Conservation (phyloP, 179 eudicot species). For the Drosera spatulata region DNA sequence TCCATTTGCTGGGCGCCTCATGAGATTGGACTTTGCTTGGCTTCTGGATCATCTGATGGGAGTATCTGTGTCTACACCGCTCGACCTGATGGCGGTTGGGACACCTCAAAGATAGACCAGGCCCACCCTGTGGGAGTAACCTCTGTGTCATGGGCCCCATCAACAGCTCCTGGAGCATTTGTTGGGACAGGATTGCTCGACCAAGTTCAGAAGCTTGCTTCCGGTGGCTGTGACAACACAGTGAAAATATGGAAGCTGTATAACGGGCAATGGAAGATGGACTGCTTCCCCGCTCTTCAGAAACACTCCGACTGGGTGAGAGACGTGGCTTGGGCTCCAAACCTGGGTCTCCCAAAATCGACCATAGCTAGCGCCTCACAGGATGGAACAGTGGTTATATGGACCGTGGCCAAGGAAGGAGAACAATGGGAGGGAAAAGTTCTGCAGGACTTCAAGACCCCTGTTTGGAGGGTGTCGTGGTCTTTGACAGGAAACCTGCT, state of each 20-base stretch:
- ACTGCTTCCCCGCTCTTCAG: slow-evolving; percentile 76
- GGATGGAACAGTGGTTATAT: slow-evolving; percentile 80
- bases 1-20: slow-evolving; percentile 85
- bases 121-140: neutral
- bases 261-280: slow-evolving; percentile 79
- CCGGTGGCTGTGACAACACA: slow-evolving; percentile 15
- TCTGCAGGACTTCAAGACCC: slow-evolving; percentile 59
- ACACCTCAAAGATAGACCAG: slow-evolving; percentile 20
- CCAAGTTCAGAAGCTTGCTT: neutral
- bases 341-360: slow-evolving; percentile 82
- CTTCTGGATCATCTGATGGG: slow-evolving; percentile 91
- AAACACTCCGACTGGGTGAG: slow-evolving; percentile 83
- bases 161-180: slow-evolving; percentile 9
- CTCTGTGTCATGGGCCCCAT: neutral
- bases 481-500: slow-evolving; percentile 66
- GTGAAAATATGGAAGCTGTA: slow-evolving; percentile 73
- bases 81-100: slow-evolving; percentile 76
- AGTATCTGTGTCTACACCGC: slow-evolving; percentile 56
- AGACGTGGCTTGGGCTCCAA: slow-evolving; percentile 95
- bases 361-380: slow-evolving; percentile 90
- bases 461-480: slow-evolving; percentile 87
- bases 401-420: slow-evolving; percentile 70
- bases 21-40: slow-evolving; percentile 74
- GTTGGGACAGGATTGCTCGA: neutral
- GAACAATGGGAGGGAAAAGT: slow-evolving; percentile 42